These are phyloP conservation scores for Pezicula radicicola DNA, from an alignment of 2,329 filamentous ascomycete genomes.

Conservation along the genomic window DNA sequence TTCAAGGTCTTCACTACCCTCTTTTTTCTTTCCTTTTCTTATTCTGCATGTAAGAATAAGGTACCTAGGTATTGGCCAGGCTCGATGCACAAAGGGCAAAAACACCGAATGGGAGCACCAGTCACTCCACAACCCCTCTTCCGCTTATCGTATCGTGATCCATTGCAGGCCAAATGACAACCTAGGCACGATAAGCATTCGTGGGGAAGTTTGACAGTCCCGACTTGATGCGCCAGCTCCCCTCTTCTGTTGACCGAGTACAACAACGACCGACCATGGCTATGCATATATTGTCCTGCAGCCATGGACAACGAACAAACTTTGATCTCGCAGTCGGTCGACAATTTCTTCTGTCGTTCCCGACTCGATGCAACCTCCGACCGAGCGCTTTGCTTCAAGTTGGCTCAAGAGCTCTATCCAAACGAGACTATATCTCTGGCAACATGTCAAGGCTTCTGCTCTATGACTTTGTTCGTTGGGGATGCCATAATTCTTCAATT, in stretches of 20 bases:
- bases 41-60: no score
- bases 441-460: slow-evolving; percentile 48
- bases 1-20: no score
- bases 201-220: no score
- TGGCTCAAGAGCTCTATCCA: slow-evolving; percentile 31
- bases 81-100: no score
- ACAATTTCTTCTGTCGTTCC: slow-evolving; percentile 22
- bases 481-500: slow-evolving; percentile 44
- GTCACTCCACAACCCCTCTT: no score
- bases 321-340: slow-evolving; percentile 6
- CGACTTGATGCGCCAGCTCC: neutral
- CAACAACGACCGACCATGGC: neutral
- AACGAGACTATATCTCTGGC: slow-evolving; percentile 27
- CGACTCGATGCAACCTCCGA: slow-evolving; percentile 16
- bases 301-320: slow-evolving; percentile 2
- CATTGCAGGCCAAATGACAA: no score
- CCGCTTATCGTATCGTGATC: no score
- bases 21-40: no score
- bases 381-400: slow-evolving; percentile 26
- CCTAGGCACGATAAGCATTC: no score
- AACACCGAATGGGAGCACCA: no score
- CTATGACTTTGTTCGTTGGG: slow-evolving; percentile 43
- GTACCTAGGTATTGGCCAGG: no score
- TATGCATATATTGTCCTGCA: neutral
- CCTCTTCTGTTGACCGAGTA: neutral